Conservation (phyloP, 75 land plant genomes). For the Gnetum montanum region DNA sequence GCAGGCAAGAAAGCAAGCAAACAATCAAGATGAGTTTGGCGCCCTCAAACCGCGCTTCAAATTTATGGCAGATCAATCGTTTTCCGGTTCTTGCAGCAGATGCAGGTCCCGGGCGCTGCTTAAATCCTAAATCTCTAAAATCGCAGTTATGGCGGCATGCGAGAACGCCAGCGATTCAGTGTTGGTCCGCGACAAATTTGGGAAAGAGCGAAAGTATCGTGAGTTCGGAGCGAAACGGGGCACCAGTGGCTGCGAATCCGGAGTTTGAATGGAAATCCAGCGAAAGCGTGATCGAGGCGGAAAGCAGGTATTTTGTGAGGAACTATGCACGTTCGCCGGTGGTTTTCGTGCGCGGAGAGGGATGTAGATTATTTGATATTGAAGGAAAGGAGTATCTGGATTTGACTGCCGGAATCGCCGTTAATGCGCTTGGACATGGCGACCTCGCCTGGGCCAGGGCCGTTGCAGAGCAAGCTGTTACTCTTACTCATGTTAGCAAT, state of each 20-base stretch:
- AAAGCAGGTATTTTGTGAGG: slow-evolving; percentile 43
- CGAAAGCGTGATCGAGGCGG: slow-evolving; percentile 52
- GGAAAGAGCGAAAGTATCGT: no score
- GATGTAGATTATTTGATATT: slow-evolving; percentile 71
- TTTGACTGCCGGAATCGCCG: slow-evolving; percentile 86
- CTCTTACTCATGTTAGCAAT: slow-evolving; percentile 80
- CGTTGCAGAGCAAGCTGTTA: slow-evolving; percentile 54
- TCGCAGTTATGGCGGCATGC: no score
- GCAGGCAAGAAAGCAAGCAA: no score
- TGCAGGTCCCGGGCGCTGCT: no score
- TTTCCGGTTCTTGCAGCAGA: no score
- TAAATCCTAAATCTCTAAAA: no score
- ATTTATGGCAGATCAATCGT: no score
- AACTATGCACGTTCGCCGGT: slow-evolving; percentile 72
- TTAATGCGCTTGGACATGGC: slow-evolving; percentile 80
- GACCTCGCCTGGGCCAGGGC: slow-evolving; percentile 68
- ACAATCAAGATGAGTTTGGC: no score
- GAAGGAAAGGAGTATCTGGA: slow-evolving; percentile 92
- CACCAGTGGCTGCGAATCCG: neutral
- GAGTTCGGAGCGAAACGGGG: no score
- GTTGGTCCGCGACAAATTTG: no score
- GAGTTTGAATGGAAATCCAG: slow-evolving; percentile 5
- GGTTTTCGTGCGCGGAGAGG: slow-evolving; percentile 61
- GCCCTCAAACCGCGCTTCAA: no score
- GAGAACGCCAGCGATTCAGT: no score